A percentile compares a stretch with the other conserved stretches of the same genome.
Conservation (phyloP, 2,329 filamentous ascomycete genomes). For the Claviceps cyperi region DNA sequence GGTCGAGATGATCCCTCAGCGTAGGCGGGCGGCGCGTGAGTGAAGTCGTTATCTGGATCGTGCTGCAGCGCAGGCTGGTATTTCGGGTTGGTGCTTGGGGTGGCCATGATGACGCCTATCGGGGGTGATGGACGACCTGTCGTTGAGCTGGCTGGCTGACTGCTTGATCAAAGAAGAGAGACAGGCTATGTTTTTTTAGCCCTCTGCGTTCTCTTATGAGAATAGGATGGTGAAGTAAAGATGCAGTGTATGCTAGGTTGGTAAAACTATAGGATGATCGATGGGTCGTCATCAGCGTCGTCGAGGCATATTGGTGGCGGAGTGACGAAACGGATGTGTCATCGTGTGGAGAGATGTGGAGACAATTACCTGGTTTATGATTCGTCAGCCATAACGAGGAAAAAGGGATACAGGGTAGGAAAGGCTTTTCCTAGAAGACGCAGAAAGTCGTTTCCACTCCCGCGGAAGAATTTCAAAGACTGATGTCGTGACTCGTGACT, state of each 20-base stretch:
- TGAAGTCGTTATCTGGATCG: slow-evolving; percentile 65
- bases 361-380: too few relatives aligned
- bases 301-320: neutral
- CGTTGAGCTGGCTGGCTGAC: neutral
- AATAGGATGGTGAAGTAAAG: neutral
- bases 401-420: too few relatives aligned
- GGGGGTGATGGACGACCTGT: neutral
- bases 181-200: neutral
- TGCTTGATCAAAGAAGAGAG: neutral
- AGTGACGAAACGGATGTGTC: neutral
- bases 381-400: too few relatives aligned
- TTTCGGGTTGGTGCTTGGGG: slow-evolving; percentile 45
- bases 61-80: slow-evolving; percentile 73
- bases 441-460: too few relatives aligned
- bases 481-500: too few relatives aligned
- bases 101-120: slow-evolving; percentile 39
- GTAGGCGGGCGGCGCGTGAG: slow-evolving; percentile 75
- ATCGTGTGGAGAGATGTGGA: neutral
- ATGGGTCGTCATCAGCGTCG: neutral
- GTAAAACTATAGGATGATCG: neutral
- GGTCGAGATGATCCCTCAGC: slow-evolving; percentile 37
- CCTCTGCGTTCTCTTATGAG: neutral
- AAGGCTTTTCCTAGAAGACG: too few relatives aligned
- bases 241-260: neutral
- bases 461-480: too few relatives aligned